Conservation (phyloP, 306 rosid species). For the Acmispon strigosus region DNA sequence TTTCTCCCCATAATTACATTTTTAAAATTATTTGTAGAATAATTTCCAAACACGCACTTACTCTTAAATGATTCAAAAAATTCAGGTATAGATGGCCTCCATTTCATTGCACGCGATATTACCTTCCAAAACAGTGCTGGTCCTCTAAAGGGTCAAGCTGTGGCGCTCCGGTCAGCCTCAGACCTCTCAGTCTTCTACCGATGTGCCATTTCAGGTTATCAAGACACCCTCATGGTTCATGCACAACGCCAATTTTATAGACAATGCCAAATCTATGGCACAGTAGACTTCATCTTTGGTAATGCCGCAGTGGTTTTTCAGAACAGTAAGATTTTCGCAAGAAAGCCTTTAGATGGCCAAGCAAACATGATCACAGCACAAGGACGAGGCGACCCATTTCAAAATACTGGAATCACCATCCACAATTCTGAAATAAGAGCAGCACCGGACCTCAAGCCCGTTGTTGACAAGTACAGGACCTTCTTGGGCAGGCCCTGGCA, state of each 20-base stretch:
- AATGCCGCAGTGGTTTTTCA: constrained; percentile 79
- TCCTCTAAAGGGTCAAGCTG: constrained; percentile 64
- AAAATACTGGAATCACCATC: constrained; percentile 57
- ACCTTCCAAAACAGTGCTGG: constrained; percentile 72
- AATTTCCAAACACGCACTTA: no score
- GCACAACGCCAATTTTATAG: constrained; percentile 83
- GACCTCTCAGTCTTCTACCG: constrained; percentile 75
- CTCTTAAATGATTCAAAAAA: no score
- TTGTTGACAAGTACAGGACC: constrained; percentile 25
- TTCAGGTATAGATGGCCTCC: constrained; percentile 63
- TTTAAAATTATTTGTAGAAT: no score
- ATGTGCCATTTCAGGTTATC: constrained; percentile 64
- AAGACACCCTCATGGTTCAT: constrained; percentile 86
- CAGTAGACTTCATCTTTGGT: constrained; percentile 82
- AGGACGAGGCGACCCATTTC: constrained; percentile 71
- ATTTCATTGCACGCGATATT: constrained; percentile 63
- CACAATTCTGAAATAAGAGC: constrained; percentile 60
- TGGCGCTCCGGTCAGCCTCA: constrained; percentile 75
- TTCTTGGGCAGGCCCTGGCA: constrained; percentile 89
- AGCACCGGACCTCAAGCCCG: constrained; percentile 51
- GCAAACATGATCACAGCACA: constrained; percentile 88
- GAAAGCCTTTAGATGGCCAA: constrained; percentile 69
- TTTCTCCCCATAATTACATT: no score
- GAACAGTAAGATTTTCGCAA: constrained; percentile 46
- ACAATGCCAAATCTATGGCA: constrained; percentile 69